These are phyloP conservation scores for Leccinellum albellum DNA, from an alignment of 768 basidiomycete genomes.

Conservation along the genomic window DNA sequence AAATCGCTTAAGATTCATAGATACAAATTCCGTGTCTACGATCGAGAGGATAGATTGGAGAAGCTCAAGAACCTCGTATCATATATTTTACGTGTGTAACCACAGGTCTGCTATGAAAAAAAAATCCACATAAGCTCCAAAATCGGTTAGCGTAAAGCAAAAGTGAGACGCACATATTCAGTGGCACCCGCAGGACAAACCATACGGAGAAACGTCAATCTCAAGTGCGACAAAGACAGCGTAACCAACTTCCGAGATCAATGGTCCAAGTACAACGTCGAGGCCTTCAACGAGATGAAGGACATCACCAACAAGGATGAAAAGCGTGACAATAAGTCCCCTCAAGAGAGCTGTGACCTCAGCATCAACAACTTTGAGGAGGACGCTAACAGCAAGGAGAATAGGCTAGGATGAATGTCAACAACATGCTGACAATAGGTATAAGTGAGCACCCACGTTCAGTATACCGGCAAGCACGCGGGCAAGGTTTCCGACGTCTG, in stretches of 20 bases:
- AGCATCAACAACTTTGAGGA: conserved; percentile 9
- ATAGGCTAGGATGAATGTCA: conserved; percentile 17
- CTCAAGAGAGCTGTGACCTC: not conserved
- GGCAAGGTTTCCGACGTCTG: no score
- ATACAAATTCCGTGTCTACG: not conserved
- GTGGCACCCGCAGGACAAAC: conserved; percentile 15
- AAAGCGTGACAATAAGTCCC: conserved; percentile 9
- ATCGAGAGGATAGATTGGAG: not conserved
- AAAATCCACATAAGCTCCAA: not conserved
- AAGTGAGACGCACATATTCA: conserved; percentile 8
- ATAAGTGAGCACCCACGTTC: conserved; percentile 11
- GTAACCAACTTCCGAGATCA: conserved; percentile 15
- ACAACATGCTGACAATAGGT: not conserved
- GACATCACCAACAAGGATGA: conserved; percentile 13
- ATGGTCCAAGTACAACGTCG: conserved; percentile 16
- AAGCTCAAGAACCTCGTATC: not conserved
- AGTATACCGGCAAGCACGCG: conserved; percentile 24
- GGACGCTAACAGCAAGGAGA: conserved; percentile 23
- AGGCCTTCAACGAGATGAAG: conserved; percentile 23
- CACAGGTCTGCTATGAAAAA: not conserved
- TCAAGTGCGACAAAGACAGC: conserved; percentile 25
- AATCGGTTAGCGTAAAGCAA: not conserved
- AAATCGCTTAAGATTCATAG: not conserved
- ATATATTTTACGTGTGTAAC: no score
- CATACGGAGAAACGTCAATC: conserved; percentile 17